phyloP scores from a whole-genome alignment of 306 rosid genomes.

The Leucaena leucocephala region DNA sequence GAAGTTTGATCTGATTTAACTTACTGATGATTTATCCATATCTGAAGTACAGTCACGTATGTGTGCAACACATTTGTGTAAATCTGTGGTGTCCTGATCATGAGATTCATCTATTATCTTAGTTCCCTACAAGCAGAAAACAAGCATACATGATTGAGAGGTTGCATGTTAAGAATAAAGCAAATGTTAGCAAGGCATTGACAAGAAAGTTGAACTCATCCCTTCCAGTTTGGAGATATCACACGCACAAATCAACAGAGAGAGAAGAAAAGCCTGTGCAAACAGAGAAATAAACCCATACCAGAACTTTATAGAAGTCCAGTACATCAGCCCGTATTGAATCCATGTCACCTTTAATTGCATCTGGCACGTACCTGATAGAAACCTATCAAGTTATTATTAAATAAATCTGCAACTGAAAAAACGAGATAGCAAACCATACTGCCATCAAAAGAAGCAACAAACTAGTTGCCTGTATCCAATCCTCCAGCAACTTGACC shows the following conservation, averaged over 20 bases:
- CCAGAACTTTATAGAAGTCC: slow-evolving; percentile 67
- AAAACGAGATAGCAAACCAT: neutral
- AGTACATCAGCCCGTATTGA: slow-evolving; percentile 80
- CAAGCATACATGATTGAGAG: slow-evolving; percentile 34
- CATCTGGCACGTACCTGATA: slow-evolving; percentile 87
- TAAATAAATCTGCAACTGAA: no score
- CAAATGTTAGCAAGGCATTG: slow-evolving; percentile 14
- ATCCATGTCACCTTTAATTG: slow-evolving; percentile 93
- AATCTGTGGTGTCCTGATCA: slow-evolving; percentile 95
- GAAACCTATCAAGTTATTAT: slow-evolving; percentile 31
- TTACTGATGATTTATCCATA: slow-evolving; percentile 61
- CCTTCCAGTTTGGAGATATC: slow-evolving; percentile 13
- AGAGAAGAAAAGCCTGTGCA: neutral
- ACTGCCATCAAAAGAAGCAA: slow-evolving; percentile 24
- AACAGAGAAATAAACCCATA: slow-evolving; percentile 28
- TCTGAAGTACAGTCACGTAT: slow-evolving; percentile 52
- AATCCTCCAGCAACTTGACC: slow-evolving; percentile 31
- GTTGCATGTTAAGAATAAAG: slow-evolving; percentile 8
- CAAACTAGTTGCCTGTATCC: neutral
- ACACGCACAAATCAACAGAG: neutral
- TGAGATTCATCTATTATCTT: slow-evolving; percentile 73
- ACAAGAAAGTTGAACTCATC: slow-evolving; percentile 28
- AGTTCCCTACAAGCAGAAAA: slow-evolving; percentile 70
- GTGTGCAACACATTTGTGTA: slow-evolving; percentile 81
- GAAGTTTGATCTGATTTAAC: slow-evolving; percentile 37